Percentiles rank a stretch among this genome's conserved stretches.
Conservation (phyloP, 306 rosid genomes). For the Trifolium pratense region DNA sequence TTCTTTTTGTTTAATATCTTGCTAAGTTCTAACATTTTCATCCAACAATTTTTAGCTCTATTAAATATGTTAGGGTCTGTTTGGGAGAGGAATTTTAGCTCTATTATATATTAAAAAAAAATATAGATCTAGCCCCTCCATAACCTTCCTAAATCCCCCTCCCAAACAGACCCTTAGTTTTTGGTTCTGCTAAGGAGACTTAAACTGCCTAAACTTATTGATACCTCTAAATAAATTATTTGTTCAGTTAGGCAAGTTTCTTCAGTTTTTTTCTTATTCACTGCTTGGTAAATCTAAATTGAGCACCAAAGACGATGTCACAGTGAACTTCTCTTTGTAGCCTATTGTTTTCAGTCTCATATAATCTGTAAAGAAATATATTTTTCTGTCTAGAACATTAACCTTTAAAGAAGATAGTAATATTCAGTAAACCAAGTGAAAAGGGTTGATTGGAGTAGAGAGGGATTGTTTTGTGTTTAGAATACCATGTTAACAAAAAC, state of each 20-base stretch:
- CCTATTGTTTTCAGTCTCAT: background rate
- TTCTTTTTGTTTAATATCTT: slow-evolving; percentile 3
- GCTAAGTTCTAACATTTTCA: background rate
- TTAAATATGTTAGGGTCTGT: no score
- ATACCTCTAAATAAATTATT: background rate
- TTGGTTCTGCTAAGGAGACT: slow-evolving; percentile 4
- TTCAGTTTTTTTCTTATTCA: no score
- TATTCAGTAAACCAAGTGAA: slow-evolving; percentile 14
- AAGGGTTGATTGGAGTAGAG: background rate
- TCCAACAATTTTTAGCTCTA: no score
- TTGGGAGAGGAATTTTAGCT: no score
- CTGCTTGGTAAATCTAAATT: background rate
- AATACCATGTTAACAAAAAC: slow-evolving; percentile 12
- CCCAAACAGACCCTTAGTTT: background rate
- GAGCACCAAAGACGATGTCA: background rate
- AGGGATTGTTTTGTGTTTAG: background rate
- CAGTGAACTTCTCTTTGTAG: slow-evolving; percentile 1
- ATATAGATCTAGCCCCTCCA: no score
- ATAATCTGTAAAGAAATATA: background rate
- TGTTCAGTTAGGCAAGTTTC: no score
- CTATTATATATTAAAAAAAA: no score
- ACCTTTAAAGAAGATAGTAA: background rate
- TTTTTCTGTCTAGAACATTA: slow-evolving; percentile 5
- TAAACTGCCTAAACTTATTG: background rate
- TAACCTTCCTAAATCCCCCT: no score